Evolutionary conservation across 1,284 basidiomycete genomes (phyloP).

Genomic region (Apiotrichum gracile): DNA sequence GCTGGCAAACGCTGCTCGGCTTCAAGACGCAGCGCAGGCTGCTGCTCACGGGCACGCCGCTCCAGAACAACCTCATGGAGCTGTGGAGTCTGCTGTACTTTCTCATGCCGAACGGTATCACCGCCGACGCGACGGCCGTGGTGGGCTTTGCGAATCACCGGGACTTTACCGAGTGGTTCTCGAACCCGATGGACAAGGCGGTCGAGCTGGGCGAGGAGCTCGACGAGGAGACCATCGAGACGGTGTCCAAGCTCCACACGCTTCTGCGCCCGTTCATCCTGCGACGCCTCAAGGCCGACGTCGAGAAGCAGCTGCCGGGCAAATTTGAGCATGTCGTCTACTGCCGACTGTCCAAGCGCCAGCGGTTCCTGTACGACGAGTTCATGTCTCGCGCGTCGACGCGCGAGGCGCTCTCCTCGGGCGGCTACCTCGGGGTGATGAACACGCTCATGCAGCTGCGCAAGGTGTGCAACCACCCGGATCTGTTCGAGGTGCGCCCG

Average conservation of each 20-base stretch:
- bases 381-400: constrained; percentile 93
- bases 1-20: constrained; percentile 92
- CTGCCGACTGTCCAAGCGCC: constrained; percentile 87
- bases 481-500: constrained; percentile 90
- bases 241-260: constrained; percentile 83
- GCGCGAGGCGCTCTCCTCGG: constrained; percentile 74
- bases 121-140: constrained; percentile 50
- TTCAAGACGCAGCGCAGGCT: constrained; percentile 85
- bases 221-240: constrained; percentile 79
- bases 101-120: constrained; percentile 71
- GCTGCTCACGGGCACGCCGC: constrained; percentile 84
- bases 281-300: constrained; percentile 87
- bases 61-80: constrained; percentile 95
- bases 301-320: constrained; percentile 90
- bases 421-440: constrained; percentile 74
- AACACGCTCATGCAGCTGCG: constrained; percentile 96
- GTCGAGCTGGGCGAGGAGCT: constrained; percentile 75
- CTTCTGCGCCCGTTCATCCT: constrained; percentile 91
- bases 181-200: constrained; percentile 88
- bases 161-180: constrained; percentile 96
- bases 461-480: constrained; percentile 93
- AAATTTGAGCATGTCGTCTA: constrained; percentile 93
- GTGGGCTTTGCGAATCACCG: constrained; percentile 86
- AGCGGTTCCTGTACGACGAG: constrained; percentile 95
- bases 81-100: constrained; percentile 94